Percentiles rank a stretch among this genome's conserved stretches.
Conservation (phyloP, 1,284 basidiomycete species). For the Fomitopsis betulina region DNA sequence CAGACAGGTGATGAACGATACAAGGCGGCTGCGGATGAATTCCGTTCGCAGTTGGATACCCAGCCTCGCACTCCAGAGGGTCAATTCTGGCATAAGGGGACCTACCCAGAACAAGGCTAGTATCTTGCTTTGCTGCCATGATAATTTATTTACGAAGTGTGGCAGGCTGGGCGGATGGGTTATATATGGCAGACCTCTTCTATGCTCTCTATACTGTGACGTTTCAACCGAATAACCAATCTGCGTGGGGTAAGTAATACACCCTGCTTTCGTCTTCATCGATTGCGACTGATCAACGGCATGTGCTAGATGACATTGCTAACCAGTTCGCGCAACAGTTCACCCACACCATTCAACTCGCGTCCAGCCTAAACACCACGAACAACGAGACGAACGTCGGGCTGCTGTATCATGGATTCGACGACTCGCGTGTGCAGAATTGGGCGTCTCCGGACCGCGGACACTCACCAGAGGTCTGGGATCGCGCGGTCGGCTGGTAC, state of each 20-base stretch:
- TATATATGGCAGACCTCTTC: neutral
- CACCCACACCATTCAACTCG: neutral
- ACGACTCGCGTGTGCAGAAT: neutral
- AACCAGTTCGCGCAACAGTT: neutral
- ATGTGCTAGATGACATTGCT: neutral
- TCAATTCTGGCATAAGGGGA: neutral
- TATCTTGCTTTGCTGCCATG: neutral
- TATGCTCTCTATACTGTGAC: neutral
- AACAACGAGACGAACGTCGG: neutral
- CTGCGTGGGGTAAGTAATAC: neutral
- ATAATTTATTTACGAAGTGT: neutral
- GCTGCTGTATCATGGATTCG: neutral
- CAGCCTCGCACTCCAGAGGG: neutral
- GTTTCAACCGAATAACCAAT: neutral
- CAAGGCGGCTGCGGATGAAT: neutral
- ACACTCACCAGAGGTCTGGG: neutral
- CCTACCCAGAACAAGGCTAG: neutral
- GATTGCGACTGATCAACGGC: neutral
- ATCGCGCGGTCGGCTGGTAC: neutral
- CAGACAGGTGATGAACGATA: neutral
- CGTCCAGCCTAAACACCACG: neutral
- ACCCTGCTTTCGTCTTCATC: neutral
- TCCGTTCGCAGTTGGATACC: neutral
- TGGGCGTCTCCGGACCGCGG: neutral
- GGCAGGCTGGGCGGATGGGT: neutral